A percentile compares a stretch with the other conserved stretches of the same genome.
Conservation (phyloP, 2,329 filamentous ascomycete species). For the Exophiala sp. region DNA sequence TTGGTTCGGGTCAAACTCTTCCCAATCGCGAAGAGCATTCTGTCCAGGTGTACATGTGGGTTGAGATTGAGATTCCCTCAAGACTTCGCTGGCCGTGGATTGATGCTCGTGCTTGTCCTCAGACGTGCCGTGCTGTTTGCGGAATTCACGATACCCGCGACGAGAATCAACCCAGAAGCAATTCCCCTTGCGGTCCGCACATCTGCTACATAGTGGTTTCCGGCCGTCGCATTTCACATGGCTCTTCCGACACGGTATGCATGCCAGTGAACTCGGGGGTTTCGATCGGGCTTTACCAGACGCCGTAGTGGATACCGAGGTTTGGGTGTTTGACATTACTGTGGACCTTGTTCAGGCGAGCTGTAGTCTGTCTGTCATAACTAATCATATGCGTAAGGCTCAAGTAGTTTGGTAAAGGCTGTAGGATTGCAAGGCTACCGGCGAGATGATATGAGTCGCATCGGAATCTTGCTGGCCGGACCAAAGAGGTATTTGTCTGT, state of each 20-base stretch:
- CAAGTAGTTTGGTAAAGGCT: too few relatives aligned
- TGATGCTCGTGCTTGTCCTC: slow-evolving; percentile 9
- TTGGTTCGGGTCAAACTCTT: slow-evolving; percentile 24
- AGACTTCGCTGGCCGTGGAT: slow-evolving; percentile 11
- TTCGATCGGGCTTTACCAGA: slow-evolving; percentile 26
- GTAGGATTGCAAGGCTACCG: too few relatives aligned
- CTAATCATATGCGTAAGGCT: too few relatives aligned
- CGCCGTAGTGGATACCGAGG: not conserved
- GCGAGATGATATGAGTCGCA: not conserved
- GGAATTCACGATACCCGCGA: slow-evolving; percentile 27
- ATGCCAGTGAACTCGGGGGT: slow-evolving; percentile 40
- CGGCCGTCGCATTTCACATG: slow-evolving; percentile 72
- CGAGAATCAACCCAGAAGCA: slow-evolving; percentile 45
- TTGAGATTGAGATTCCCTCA: slow-evolving; percentile 6
- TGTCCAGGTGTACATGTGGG: slow-evolving; percentile 6
- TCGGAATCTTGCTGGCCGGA: not conserved
- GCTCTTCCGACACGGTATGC: slow-evolving; percentile 47
- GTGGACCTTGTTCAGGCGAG: not conserved
- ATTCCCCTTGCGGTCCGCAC: slow-evolving; percentile 51
- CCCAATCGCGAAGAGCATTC: slow-evolving; percentile 5
- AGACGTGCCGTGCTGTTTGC: slow-evolving; percentile 14
- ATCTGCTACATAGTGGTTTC: slow-evolving; percentile 61
- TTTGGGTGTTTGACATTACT: not conserved
- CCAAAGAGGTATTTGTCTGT: too few relatives aligned
- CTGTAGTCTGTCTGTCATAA: not conserved